phyloP scores from a whole-genome alignment of 2,329 filamentous ascomycete genomes.

The Zymoseptoria crescenta region DNA sequence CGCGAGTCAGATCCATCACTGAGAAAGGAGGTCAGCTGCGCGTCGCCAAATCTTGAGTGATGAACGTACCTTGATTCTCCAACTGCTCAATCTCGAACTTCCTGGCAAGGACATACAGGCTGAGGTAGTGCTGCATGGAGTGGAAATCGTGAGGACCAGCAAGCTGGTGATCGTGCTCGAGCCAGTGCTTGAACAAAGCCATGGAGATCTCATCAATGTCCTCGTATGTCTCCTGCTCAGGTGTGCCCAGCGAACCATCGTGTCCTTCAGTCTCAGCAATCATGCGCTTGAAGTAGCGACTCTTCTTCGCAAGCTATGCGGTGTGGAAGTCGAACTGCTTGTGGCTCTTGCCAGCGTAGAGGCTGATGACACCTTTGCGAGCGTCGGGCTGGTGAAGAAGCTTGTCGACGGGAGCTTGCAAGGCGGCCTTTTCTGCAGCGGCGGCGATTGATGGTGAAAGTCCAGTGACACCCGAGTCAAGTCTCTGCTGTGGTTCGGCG shows the following conservation, averaged over 20 bases:
- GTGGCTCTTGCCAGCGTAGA: slow-evolving; percentile 22
- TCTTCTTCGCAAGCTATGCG: slow-evolving; percentile 18
- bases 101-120: slow-evolving; percentile 26
- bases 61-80: slow-evolving; percentile 23
- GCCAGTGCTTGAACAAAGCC: slow-evolving; percentile 27
- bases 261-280: slow-evolving; percentile 12
- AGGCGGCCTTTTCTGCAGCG: slow-evolving; percentile 4
- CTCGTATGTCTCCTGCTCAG: slow-evolving; percentile 20
- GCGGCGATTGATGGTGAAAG: not conserved
- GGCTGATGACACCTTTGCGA: slow-evolving; percentile 3
- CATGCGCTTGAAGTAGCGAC: slow-evolving; percentile 24
- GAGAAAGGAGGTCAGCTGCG: not conserved
- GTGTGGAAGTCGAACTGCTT: slow-evolving; percentile 23
- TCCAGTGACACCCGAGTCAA: not conserved
- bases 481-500: not conserved
- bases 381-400: slow-evolving; percentile 2
- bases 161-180: slow-evolving; percentile 22
- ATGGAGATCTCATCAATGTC: slow-evolving; percentile 26
- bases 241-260: slow-evolving; percentile 2
- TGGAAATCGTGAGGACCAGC: slow-evolving; percentile 30
- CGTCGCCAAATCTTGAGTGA: not conserved
- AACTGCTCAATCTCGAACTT: slow-evolving; percentile 24
- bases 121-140: slow-evolving; percentile 28
- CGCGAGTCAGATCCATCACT: slow-evolving; percentile 28
- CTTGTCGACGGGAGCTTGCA: slow-evolving; percentile 3